phyloP scores from a whole-genome alignment of 1,139 yeast genomes.

The Protomyces pachydermus region DNA sequence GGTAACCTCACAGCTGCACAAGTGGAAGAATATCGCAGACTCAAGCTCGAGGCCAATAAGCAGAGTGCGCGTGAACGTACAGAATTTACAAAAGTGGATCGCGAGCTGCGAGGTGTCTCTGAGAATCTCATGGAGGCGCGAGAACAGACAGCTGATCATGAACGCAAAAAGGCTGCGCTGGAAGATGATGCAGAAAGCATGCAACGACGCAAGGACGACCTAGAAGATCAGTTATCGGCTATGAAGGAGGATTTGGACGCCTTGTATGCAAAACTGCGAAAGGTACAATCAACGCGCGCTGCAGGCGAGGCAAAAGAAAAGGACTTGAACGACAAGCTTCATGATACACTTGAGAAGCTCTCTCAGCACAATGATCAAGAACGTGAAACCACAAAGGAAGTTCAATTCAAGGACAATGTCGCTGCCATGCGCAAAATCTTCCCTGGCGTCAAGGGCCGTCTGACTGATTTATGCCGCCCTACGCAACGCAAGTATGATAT shows the following conservation, averaged over 20 bases:
- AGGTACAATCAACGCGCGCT: constrained; percentile 48
- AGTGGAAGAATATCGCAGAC: constrained; percentile 53
- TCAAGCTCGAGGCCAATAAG: constrained; percentile 51
- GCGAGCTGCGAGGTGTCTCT: constrained; percentile 36
- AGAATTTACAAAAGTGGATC: constrained; percentile 34
- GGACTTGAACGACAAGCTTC: constrained; percentile 58
- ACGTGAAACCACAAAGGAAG: constrained; percentile 69
- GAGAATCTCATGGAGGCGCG: constrained; percentile 36
- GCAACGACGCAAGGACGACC: constrained; percentile 31
- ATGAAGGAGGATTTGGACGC: constrained; percentile 37
- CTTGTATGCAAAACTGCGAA: constrained; percentile 46
- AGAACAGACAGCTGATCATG: constrained; percentile 36
- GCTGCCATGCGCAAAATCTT: constrained; percentile 60
- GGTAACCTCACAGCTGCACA: constrained; percentile 50
- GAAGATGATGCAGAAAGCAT: constrained; percentile 40
- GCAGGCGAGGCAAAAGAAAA: constrained; percentile 49
- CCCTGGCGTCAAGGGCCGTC: constrained; percentile 78
- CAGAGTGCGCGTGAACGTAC: constrained; percentile 37
- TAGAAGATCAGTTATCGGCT: constrained; percentile 38
- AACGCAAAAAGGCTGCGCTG: constrained; percentile 32
- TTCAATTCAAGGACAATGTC: constrained; percentile 65
- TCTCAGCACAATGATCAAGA: constrained; percentile 71
- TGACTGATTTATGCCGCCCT: constrained; percentile 76
- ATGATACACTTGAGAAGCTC: constrained; percentile 56
- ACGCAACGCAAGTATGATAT: constrained; percentile 65